Evolutionary conservation across 257 asterid genomes (phyloP), one percentile per base, ranked within the genome.

Genomic region (Petunia secreta): DNA sequence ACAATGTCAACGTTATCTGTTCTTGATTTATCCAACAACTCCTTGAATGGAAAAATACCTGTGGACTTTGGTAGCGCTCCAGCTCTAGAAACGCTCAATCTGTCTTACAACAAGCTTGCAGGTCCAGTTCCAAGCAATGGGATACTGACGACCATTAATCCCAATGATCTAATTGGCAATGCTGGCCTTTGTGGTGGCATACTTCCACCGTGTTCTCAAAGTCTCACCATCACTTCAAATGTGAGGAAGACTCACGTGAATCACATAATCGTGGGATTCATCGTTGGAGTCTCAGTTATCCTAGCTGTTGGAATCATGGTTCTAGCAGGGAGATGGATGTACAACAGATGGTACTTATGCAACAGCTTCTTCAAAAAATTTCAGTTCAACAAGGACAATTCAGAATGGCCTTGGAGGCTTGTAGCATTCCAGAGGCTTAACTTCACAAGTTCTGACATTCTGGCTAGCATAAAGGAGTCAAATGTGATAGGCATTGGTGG

Each of bases 321-420:
- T 53, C 83, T 90, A 8, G 65, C 85, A 5, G 88, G 85, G 60
- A 87, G 91, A 55, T 87, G 84, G 75, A n/a, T 93, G n/a, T 86
- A 90, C 55, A 84, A 80, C 9, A 85, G 86, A 14, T 90, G 97
- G 97, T 88, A 91, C n/a, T 14, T 93, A 68, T 90, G 86, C 79
- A 83, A 88, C 84, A 82, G 84, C 73, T 90, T 88, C 39, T 87
- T 90, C 75, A 67, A 90, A 5, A 90, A 89, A 16, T 85, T 50
- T 50, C 46, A 78, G 80, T 90, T 91, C 89, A 87, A 71, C 87
- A 86, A 86, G 66, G 82, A 79, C 79, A 75, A 82, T 83, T 78
- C 92, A 0, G 94, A 89, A 62, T 91, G 96, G 96, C 97, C 98
- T 8, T 93, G 96, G 96, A 88, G 94, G 85, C 88, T 93, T 3